These are phyloP conservation scores for Podospora anserina DNA, from an alignment of 495 filamentous ascomycete species.

Conservation along the genomic window DNA sequence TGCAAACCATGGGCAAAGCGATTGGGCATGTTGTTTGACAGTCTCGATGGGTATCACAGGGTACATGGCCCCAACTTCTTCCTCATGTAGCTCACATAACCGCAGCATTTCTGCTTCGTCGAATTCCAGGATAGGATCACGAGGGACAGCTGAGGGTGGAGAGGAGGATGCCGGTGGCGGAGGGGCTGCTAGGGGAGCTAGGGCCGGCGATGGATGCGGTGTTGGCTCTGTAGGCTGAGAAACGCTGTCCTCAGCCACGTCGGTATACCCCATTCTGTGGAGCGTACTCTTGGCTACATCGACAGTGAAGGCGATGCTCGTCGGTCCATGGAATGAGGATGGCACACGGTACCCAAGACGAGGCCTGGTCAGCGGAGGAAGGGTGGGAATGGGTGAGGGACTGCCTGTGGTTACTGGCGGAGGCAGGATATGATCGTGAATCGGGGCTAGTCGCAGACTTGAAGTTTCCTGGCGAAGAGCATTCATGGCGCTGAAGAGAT, in stretches of 20 bases:
- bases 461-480: constrained; percentile 52
- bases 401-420: constrained; percentile 31
- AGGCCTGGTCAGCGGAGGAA: constrained; percentile 29
- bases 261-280: constrained; percentile 83
- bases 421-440: constrained; percentile 37
- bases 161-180: background rate
- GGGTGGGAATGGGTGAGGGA: constrained; percentile 36
- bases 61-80: constrained; percentile 86
- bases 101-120: constrained; percentile 68
- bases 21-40: constrained; percentile 60
- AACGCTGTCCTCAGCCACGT: constrained; percentile 55
- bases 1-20: constrained; percentile 69
- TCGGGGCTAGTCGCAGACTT: constrained; percentile 35
- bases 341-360: constrained; percentile 41
- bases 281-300: constrained; percentile 83
- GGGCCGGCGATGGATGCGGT: constrained; percentile 48
- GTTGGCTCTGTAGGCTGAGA: constrained; percentile 46
- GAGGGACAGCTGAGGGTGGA: constrained; percentile 37
- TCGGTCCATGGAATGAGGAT: constrained; percentile 77
- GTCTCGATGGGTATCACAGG: constrained; percentile 70
- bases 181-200: constrained; percentile 28
- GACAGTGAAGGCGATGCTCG: constrained; percentile 80
- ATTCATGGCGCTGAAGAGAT: constrained; percentile 66
- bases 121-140: constrained; percentile 73
- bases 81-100: constrained; percentile 69